Percentiles rank a stretch among this genome's conserved stretches.
Evolutionary conservation across 1,139 yeast species (phyloP).

Genomic region (Candida freyschussii): DNA sequence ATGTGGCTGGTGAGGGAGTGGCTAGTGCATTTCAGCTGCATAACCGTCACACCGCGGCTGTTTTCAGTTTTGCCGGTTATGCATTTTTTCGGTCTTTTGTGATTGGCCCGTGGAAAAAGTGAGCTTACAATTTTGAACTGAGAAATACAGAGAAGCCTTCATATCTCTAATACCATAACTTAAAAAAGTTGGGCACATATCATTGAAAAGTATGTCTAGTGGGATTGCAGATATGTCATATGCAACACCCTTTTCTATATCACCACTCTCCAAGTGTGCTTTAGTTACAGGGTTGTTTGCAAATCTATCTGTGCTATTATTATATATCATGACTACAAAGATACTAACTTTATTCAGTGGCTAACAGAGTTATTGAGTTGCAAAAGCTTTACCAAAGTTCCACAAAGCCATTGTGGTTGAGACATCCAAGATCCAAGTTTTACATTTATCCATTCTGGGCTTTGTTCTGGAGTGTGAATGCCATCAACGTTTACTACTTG

Average conservation of each 20-base stretch:
- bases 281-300: no score
- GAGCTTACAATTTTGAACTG: conserved; percentile 9
- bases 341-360: conserved; percentile 32
- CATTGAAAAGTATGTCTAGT: conserved; percentile 2
- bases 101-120: conserved; percentile 7
- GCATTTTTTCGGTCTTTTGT: conserved; percentile 6
- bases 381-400: conserved; percentile 74
- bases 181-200: no score
- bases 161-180: background rate
- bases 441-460: conserved; percentile 89
- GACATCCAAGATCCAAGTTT: conserved; percentile 74
- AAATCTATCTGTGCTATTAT: no score
- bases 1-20: background rate
- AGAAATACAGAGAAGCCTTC: background rate
- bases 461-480: conserved; percentile 68
- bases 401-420: conserved; percentile 70
- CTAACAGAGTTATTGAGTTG: conserved; percentile 63
- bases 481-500: conserved; percentile 66
- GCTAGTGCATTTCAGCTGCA: conserved; percentile 1
- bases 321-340: no score
- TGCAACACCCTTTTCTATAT: background rate
- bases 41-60: background rate
- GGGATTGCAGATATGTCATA: background rate
- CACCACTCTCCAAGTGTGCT: conserved; percentile 5
- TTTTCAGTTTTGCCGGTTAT: conserved; percentile 1